Base-by-base conservation (phyloP, 2,329 filamentous ascomycete species). In the Colletotrichum tabaci region DNA sequence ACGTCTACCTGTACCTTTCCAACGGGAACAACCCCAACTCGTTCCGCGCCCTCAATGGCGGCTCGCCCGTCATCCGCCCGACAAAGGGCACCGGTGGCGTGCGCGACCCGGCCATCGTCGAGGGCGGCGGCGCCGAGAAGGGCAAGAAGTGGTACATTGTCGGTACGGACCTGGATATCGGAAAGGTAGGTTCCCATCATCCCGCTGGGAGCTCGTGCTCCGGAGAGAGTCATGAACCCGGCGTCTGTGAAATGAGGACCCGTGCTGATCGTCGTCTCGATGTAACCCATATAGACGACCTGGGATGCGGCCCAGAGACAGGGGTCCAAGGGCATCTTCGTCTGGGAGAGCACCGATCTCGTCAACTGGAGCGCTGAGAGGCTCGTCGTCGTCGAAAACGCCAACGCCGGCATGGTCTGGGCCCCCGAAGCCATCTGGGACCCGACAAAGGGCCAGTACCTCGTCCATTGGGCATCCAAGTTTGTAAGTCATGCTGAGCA, bases 331-430 rank as follows among this genome's bases (percentile, higher is more conserved):
- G 83, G 84, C 5, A 88, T 90, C 66, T 87, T 87, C 60, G 83
- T 89, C 13, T 89, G 88, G 87, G 86, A 89, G 74, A 86, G 82
- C 73, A 85, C 82, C 0, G 85, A 89, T 64, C 77, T 89, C 4
- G 76, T 87, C 8, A 86, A 83, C 71, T 89, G 86, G 84, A 80
- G 75, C 13, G 79, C 79, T 15, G 86, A 88, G 75, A 79, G 86
- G 7, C 79, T 89, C 2, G 82, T 87, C 0, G 78, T 77, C 0
- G 87, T 89, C 13, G 87, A 89, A 74, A 83, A 87, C 67, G 77
- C 77, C n/a, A 85, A 82, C 4, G 88, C 87, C 0, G 88, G 87
- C 4, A 89, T 89, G 87, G 86, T 88, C 0, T 90, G 88, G 88
- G 88, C 87, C 0, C 88, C 88, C 0, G 68, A 68, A 9, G 68